Percentiles rank a stretch among this genome's conserved stretches.
phyloP scores from a whole-genome alignment of 148 eudicot genomes.

The Rhododendron henanense region DNA sequence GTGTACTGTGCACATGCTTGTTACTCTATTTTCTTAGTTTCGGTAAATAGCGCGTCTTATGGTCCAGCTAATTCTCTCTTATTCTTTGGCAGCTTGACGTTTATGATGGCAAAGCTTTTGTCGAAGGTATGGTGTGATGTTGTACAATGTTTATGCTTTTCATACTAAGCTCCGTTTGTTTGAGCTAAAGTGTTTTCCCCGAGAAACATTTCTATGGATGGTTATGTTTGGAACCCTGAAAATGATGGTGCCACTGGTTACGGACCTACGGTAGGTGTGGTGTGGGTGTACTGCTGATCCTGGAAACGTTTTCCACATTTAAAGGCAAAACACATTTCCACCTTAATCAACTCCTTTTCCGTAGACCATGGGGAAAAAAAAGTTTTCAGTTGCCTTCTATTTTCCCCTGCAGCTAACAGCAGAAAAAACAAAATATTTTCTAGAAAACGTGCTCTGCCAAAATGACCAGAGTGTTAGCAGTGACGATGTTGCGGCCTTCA shows the following conservation, averaged over 20 bases:
- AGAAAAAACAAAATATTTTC: not conserved
- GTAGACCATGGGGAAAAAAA: not conserved
- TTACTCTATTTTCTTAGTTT: not conserved
- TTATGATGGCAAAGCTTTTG: conserved; percentile 78
- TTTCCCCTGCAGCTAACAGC: not conserved
- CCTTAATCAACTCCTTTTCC: not conserved
- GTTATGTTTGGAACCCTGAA: not conserved
- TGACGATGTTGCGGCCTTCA: not conserved
- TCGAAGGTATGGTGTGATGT: conserved; percentile 48
- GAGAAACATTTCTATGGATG: not conserved
- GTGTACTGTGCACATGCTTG: not conserved
- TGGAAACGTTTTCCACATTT: not conserved
- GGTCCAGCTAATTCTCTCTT: conserved; percentile 3
- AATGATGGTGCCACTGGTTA: not conserved
- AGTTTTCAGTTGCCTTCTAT: not conserved
- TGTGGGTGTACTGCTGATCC: not conserved
- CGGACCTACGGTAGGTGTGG: not conserved
- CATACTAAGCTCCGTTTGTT: not conserved
- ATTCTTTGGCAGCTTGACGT: conserved; percentile 71
- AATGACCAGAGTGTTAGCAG: not conserved
- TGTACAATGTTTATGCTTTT: not conserved
- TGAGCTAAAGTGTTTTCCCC: not conserved
- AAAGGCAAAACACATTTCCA: not conserved
- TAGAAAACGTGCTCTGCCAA: not conserved
- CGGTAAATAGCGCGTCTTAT: not conserved